Evolutionary conservation across 345 rosid species (phyloP), one percentile per base, ranked within the genome.

Genomic region (Linum usitatissimum): DNA sequence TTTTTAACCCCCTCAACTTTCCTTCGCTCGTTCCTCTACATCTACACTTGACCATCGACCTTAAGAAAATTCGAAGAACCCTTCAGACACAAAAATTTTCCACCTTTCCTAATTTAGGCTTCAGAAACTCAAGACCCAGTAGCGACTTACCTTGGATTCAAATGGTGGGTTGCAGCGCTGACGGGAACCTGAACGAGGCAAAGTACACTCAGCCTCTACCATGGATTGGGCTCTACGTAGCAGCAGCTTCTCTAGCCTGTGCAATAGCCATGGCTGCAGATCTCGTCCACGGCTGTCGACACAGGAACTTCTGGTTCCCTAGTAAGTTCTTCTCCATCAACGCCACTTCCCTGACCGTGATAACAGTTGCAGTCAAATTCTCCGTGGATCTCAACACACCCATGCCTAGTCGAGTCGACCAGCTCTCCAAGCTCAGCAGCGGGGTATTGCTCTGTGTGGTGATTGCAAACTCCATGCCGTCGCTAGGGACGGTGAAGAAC

Each of bases 371-470:
- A 9, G 68, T 78, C 79, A 87, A 92, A 70, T 76, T 89, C 53
- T 87, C 98, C 0, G 86, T 92, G 49, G 96, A 92, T 78, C 86
- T 92, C 36, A 89, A 92, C 75, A 89, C 96, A 9, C 75, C 89
- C 9, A 92, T 92, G 98, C 96, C 98, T 10, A 77, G 83, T 45
- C 80, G 78, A 1, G 77, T 79, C 12, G 98, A 89, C 60, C 98
- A 92, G 86, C 87, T 92, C 30, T 64, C 90, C 2, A 92, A 92
- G 71, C 91, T 92, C 49, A 89, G 95, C 73, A 87, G 93, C 73
- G 74, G 78, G 12, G 87, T 73, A 72, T 77, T 92, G 60, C 76
- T 88, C 57, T 92, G 95, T 60, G 85, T 88, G 0, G 78, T 79
- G 14, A 85, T 92, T 82, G 93, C 87, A 42, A 85, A 92, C 30